Base-by-base conservation (phyloP, 73 alveolate species). In the Stentor coeruleus region DNA sequence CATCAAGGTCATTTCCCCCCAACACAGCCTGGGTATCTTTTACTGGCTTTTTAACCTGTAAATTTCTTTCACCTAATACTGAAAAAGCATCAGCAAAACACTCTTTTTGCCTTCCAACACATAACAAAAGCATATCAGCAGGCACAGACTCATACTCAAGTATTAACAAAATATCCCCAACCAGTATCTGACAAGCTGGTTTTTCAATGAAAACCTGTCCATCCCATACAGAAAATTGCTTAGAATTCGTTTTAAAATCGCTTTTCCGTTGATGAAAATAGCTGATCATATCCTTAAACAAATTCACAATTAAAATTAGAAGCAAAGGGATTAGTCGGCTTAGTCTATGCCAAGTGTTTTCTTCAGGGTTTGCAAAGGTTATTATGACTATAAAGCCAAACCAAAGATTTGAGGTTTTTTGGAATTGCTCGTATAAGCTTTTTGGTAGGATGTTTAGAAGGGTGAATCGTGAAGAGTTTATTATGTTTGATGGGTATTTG, bases 61-160 rank as follows among this genome's bases (percentile, higher is more conserved):
- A 66, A 33, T 66, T 66, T 20, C 79, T 20, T 2, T 66, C 79
- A 26, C 79, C 79, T 66, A 66, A 66, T 28, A 66, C 79, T 26
- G n/a, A 37, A 33, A 66, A 66, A 2, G 79, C 33, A 66, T 66
- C 79, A 66, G 37, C 79, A 2, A 20, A 66, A 40, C 79, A 66
- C 2, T 66, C 79, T 2, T 66, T 66, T 26, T 66, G 11, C n/a
- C 40, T 11, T 20, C 39, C 79, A 20, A 66, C 33, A 2, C 42
- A 20, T 15, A 66, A 33, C 40, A 66, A 11, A 20, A 66, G 41
- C 39, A 66, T 26, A 66, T 66, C 79, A 20, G 79, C 79, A 66
- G 79, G 79, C 1, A 66, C 39, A 33, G 79, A 28, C 33, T 66
- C 39, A 66, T 20, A 28, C 14, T 66, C 79, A 2, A 31, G 11